Evolutionary conservation across 176 grass and related monocot species (phyloP).

Genomic region (Musa beccarii): DNA sequence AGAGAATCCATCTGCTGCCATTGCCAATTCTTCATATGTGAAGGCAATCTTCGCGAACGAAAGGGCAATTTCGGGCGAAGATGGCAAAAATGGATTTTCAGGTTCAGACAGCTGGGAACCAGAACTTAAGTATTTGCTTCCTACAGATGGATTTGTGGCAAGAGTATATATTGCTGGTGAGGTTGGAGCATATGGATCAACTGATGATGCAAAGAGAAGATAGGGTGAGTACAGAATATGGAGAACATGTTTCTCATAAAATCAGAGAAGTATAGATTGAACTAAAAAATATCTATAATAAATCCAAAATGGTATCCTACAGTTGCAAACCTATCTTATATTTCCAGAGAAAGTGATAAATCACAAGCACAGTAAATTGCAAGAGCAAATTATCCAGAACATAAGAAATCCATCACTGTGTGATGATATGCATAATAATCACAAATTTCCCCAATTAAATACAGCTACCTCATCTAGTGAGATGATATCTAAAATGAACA

Average conservation of each 20-base stretch:
- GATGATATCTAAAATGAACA: too few species aligned
- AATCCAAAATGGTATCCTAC: too few species aligned
- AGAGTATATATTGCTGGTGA: slow-evolving; percentile 23
- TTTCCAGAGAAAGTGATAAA: too few species aligned
- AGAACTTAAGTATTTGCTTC: slow-evolving; percentile 1
- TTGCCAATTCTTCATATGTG: slow-evolving; percentile 56
- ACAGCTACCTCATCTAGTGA: too few species aligned
- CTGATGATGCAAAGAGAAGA: slow-evolving; percentile 8
- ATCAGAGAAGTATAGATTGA: not conserved
- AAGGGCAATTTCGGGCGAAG: slow-evolving; percentile 10
- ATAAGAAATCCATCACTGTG: too few species aligned
- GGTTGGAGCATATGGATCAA: slow-evolving; percentile 19
- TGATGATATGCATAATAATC: too few species aligned
- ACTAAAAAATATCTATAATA: not conserved
- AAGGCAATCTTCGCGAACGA: slow-evolving; percentile 30
- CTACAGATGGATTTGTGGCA: not conserved
- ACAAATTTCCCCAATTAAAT: too few species aligned
- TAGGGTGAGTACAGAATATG: not conserved
- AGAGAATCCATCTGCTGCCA: slow-evolving; percentile 55
- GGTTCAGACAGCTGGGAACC: slow-evolving; percentile 6
- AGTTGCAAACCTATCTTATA: too few species aligned
- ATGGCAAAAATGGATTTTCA: slow-evolving; percentile 21
- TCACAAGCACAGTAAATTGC: too few species aligned
- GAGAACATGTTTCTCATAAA: not conserved
- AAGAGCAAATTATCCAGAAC: too few species aligned